A percentile compares a stretch with the other conserved stretches of the same genome.
Conservation (phyloP, 441 rosid species). For the Populus tomentosa region DNA sequence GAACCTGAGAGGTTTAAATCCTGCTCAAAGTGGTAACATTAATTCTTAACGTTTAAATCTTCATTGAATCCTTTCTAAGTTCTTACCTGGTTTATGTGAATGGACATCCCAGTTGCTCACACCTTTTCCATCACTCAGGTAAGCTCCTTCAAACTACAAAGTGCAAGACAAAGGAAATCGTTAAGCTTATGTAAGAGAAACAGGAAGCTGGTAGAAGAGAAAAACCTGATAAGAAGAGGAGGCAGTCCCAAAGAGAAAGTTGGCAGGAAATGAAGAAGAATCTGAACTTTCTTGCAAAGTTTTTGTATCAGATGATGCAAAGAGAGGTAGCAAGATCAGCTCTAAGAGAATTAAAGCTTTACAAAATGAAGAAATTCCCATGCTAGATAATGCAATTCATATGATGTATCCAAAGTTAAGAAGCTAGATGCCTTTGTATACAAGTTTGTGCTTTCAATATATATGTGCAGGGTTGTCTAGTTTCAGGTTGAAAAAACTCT, state of each 20-base stretch:
- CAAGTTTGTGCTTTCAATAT: neutral
- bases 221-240: conserved; percentile 36
- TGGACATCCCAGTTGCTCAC: conserved; percentile 54
- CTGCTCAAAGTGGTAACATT: neutral
- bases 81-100: conserved; percentile 8
- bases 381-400: neutral
- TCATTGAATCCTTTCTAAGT: neutral
- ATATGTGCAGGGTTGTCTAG: neutral
- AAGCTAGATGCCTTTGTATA: too few relatives aligned
- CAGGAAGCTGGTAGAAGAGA: neutral
- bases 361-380: neutral
- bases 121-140: conserved; percentile 43
- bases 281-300: neutral
- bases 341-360: neutral
- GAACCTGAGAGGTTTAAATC: neutral
- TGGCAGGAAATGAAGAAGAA: conserved; percentile 3
- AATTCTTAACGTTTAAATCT: neutral
- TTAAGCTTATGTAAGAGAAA: neutral
- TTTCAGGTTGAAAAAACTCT: neutral
- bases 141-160: conserved; percentile 43
- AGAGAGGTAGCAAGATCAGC: neutral
- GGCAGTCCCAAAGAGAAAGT: conserved; percentile 35
- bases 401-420: neutral
- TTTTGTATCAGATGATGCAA: neutral
- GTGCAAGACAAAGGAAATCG: neutral